Conservation (phyloP, 805 yeast species). For the Blastobotrys robertii region DNA sequence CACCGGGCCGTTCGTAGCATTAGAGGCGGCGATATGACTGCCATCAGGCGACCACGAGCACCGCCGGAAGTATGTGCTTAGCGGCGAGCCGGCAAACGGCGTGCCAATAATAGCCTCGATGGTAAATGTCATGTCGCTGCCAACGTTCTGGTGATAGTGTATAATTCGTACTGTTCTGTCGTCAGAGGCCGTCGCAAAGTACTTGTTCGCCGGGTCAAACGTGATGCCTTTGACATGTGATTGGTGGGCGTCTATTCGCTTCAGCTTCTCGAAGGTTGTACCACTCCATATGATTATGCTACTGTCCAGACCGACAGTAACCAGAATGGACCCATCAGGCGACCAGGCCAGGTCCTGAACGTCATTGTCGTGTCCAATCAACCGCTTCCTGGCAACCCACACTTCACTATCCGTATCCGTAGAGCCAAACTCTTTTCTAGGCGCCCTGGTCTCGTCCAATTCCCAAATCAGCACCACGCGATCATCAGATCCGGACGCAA, state of each 20-base stretch:
- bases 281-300: conserved; percentile 94
- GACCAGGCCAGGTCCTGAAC: conserved; percentile 98
- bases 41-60: conserved; percentile 72
- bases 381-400: conserved; percentile 87
- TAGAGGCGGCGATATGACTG: conserved; percentile 59
- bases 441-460: conserved; percentile 56
- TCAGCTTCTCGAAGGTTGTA: conserved; percentile 77
- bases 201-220: conserved; percentile 96
- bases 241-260: conserved; percentile 85
- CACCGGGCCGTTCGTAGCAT: conserved; percentile 59
- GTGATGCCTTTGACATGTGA: conserved; percentile 94
- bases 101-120: conserved; percentile 74
- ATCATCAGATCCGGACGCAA: conserved; percentile 95
- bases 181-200: conserved; percentile 94
- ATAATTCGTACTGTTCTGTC: conserved; percentile 86
- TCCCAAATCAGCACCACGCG: conserved; percentile 89
- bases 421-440: conserved; percentile 59
- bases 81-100: conserved; percentile 83
- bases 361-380: conserved; percentile 96
- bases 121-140: conserved; percentile 65
- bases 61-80: conserved; percentile 77
- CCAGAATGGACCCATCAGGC: conserved; percentile 83
- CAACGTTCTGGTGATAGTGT: conserved; percentile 66
- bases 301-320: conserved; percentile 90
- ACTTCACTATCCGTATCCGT: conserved; percentile 67